phyloP scores from a whole-genome alignment of 805 yeast genomes.

The Myxozyma neotropica region DNA sequence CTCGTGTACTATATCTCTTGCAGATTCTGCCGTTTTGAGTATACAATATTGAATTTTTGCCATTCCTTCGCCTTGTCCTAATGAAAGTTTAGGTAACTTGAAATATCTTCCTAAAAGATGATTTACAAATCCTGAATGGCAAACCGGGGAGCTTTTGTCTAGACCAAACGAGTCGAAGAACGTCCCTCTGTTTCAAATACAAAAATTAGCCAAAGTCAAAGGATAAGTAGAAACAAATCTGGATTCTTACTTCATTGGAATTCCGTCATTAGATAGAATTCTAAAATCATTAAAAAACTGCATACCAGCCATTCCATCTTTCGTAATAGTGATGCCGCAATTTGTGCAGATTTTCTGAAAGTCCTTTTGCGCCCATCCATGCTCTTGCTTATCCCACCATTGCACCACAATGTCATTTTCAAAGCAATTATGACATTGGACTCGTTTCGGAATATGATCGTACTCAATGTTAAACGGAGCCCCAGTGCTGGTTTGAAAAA shows the following conservation, averaged over 20 bases:
- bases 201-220: no score
- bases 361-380: slow-evolving; percentile 18
- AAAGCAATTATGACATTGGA: slow-evolving; percentile 14
- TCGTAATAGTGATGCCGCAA: slow-evolving; percentile 4
- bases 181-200: slow-evolving; percentile 7
- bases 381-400: neutral
- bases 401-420: neutral
- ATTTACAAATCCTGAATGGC: neutral
- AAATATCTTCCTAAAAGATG: neutral
- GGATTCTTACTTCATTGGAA: slow-evolving; percentile 21
- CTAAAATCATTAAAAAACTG: slow-evolving; percentile 12
- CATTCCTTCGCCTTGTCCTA: neutral
- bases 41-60: neutral
- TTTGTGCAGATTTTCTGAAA: slow-evolving; percentile 8
- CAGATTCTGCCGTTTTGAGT: neutral
- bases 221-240: no score
- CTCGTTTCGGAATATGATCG: neutral
- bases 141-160: neutral
- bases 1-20: neutral
- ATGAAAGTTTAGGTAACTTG: neutral
- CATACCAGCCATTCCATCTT: slow-evolving; percentile 5
- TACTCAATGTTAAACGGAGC: slow-evolving; percentile 8
- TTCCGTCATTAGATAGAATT: neutral
- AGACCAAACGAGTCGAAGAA: slow-evolving; percentile 4
- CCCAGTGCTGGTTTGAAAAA: slow-evolving; percentile 6